These are phyloP conservation scores for Solanum ahanhuiri DNA, from an alignment of 257 asterid genomes.

Conservation along the genomic window DNA sequence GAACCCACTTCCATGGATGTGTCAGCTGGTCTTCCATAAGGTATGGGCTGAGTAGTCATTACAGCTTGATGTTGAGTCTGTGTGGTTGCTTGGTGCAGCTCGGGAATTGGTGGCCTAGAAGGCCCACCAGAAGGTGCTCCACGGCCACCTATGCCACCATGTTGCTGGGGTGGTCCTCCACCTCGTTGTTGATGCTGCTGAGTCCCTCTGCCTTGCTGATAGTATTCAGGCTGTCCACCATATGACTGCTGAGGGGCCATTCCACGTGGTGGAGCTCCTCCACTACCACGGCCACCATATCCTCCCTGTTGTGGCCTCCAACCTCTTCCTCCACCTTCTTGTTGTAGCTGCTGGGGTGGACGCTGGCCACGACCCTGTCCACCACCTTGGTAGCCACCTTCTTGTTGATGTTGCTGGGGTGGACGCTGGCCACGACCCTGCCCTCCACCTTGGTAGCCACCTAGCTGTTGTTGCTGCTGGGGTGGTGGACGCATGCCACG, in stretches of 20 bases:
- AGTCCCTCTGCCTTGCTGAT: constrained; percentile 34
- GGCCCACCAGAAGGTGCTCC: constrained; percentile 62
- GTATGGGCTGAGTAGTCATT: constrained; percentile 23
- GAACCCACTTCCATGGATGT: constrained; percentile 43
- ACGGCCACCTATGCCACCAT: constrained; percentile 54
- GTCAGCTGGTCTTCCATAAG: constrained; percentile 29
- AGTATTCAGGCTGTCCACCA: constrained; percentile 20
- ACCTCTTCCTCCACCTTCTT: constrained; percentile 35
- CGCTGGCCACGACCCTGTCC: constrained; percentile 46
- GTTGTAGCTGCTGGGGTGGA: constrained; percentile 22
- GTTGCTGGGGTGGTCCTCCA: constrained; percentile 41
- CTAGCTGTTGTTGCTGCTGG: constrained; percentile 27
- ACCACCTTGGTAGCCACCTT: constrained; percentile 24
- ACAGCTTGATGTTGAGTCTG: constrained; percentile 46
- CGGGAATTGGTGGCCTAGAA: constrained; percentile 68
- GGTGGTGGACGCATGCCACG: constrained; percentile 34
- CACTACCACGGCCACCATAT: constrained; percentile 9
- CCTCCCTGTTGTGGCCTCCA: constrained; percentile 33
- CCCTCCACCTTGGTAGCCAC: constrained; percentile 13
- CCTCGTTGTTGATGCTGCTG: constrained; percentile 48
- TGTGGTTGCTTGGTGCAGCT: constrained; percentile 91
- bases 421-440: constrained; percentile 38
- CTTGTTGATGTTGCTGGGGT: constrained; percentile 22
- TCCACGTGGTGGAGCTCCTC: constrained; percentile 7
- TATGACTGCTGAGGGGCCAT: constrained; percentile 3